Evolutionary conservation across 805 yeast species (phyloP).

Genomic region (Tanozyma kutaoensis): DNA sequence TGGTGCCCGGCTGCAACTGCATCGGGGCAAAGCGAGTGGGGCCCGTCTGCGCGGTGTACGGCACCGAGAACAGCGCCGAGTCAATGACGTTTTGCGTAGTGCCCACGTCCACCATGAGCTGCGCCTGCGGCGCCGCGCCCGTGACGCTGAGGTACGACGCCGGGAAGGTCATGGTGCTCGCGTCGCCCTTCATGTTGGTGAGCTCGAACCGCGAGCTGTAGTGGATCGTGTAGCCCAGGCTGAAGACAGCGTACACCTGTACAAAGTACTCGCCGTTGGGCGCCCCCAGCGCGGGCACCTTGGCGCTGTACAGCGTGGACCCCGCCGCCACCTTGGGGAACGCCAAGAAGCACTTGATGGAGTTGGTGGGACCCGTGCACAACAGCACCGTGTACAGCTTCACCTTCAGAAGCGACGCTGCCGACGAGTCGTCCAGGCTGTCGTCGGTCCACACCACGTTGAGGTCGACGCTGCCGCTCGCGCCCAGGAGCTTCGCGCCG

Average conservation of each 20-base stretch:
- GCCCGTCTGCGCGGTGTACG: constrained; percentile 76
- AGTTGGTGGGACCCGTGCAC: constrained; percentile 54
- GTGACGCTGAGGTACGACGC: constrained; percentile 18
- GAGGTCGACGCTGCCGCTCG: constrained; percentile 19
- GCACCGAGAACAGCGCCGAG: constrained; percentile 43
- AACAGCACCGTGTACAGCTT: constrained; percentile 36
- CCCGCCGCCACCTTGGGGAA: constrained; percentile 41
- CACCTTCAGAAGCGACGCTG: constrained; percentile 33
- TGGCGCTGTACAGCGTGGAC: constrained; percentile 25
- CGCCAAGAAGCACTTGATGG: constrained; percentile 36
- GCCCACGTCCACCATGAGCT: constrained; percentile 14
- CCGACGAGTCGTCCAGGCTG: constrained; percentile 30
- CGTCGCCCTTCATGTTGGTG: constrained; percentile 59
- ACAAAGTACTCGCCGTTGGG: constrained; percentile 60
- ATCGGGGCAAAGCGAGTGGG: constrained; percentile 75
- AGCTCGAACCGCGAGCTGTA: constrained; percentile 57
- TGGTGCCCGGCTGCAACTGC: constrained; percentile 78
- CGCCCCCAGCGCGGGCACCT: constrained; percentile 29
- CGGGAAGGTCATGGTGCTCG: constrained; percentile 27
- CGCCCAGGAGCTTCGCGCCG: constrained; percentile 26
- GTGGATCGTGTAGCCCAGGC: constrained; percentile 41
- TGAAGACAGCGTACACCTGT: constrained; percentile 45
- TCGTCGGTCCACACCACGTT: constrained; percentile 35
- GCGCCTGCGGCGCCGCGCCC: constrained; percentile 27
- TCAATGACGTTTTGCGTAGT: constrained; percentile 2